Base-by-base conservation (phyloP, 2,329 filamentous ascomycete genomes). In the Botrytis byssoidea region DNA sequence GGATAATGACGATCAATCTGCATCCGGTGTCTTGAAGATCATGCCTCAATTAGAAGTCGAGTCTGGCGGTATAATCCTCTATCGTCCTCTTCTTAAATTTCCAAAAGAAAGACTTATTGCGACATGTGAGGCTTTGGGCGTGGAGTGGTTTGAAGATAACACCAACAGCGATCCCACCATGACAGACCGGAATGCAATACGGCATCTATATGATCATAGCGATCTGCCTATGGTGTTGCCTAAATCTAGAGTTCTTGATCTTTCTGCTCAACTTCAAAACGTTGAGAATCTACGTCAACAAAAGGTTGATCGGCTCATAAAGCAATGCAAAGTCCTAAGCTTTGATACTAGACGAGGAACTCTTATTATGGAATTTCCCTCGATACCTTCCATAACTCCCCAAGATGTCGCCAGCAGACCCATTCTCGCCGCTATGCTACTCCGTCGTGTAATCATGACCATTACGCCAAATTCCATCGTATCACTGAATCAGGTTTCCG, bases 121-220 rank as follows among this genome's bases (percentile, higher is more conserved):
- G 2, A 94, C 93, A 0, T 98, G 95, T 79, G 82, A 90, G 75
- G 85, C 87, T n/a, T 87, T 90, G 76, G 83, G 85, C 0, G 83
- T 97, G 16, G 83, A 84, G 0, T 98, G 93, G 92, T 93, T 94
- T 76, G 93, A 96, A 80, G 96, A 99, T 81, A 84, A 85, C 60
- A 98, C 95, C 2, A 99, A 99, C 79, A 82, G 85, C 25, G 92
- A 98, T 78, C 87, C 85, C 14, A 94, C 91, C 0, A 83, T 97
- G 74, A 97, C 96, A 0, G 83, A 87, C 63, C 89, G 96, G 55
- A 99, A 99, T 79, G 90, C 95, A 0, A 85, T 98, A 55, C 89
- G 95, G 46, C 84, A 92, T 80, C 81, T 97, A 61, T 85, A 88
- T 32, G 83, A 85, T 40, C 82, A 86, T 7, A 83, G 90, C 74